These are phyloP conservation scores for Elsinoe australis DNA, from an alignment of 2,329 filamentous ascomycete genomes.

Conservation along the genomic window DNA sequence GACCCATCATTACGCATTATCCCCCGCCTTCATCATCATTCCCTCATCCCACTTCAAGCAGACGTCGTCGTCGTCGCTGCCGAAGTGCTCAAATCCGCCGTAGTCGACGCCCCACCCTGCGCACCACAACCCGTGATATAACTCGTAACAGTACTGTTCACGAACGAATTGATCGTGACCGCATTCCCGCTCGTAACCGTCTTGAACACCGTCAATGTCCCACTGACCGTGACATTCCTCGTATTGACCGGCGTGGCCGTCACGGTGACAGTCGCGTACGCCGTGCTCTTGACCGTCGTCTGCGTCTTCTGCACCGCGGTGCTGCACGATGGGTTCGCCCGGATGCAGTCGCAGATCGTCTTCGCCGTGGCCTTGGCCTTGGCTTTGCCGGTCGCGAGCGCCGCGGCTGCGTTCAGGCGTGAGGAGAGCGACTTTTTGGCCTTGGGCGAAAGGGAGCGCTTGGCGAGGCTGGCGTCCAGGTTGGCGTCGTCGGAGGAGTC, in stretches of 20 bases:
- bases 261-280: background rate
- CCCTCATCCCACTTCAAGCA: too few relatives aligned
- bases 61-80: background rate
- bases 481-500: constrained; percentile 12
- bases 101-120: too few relatives aligned
- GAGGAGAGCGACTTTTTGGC: constrained; percentile 1
- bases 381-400: constrained; percentile 8
- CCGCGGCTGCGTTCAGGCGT: background rate
- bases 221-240: background rate
- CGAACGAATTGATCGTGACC: constrained; percentile 5
- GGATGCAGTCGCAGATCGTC: constrained; percentile 17
- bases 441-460: background rate
- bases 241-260: background rate
- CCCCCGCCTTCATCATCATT: background rate
- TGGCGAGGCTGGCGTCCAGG: background rate
- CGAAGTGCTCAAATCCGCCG: background rate
- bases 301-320: background rate
- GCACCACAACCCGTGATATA: background rate
- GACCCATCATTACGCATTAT: too few relatives aligned
- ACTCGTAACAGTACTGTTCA: background rate
- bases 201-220: constrained; percentile 2
- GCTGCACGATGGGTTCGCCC: constrained; percentile 9
- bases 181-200: background rate
- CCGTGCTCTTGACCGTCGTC: background rate
- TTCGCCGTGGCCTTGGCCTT: constrained; percentile 1